Base-by-base conservation (phyloP, 768 basidiomycete genomes). In the Mycena amicta region DNA sequence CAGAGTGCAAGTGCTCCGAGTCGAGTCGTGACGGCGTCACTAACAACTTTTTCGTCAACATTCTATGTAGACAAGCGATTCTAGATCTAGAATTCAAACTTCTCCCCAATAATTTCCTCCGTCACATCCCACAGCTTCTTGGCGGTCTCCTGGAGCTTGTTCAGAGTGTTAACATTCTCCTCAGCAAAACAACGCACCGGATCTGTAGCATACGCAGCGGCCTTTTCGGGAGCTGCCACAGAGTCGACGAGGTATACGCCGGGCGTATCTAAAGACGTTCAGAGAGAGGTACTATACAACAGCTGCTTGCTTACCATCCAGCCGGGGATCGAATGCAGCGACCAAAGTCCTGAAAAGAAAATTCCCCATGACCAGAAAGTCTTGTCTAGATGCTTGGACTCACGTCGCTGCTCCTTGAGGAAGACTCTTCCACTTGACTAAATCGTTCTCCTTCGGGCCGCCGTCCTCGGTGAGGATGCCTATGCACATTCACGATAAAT, bases 401-500 rank as follows among this genome's bases (percentile, higher is more conserved):
- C 12, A 50, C 49, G 49, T 50, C 20, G 49, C 27, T 25, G 49
- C 49, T 18, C 58, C 62, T 45, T 63, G 52, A 0, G 62, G 30
- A 2, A 63, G 23, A 5, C 55, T 63, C 43, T 60, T 63, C 62
- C 58, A 63, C 0, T 55, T 39, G 5, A 59, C 27, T 2, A 20
- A 20, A 4, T 20, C 18, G 29, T 45, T 49, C 20, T 45, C 43
- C 22, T 56, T 56, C 5, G 57, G 55, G 6, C 47, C 52, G 2
- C 53, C 53, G 33, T 62, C 61, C 23, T 46, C 53, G 16, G 41
- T 53, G 33, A 62, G 47, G 27, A 59, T 45, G 22, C 52, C 57
- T 59, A 23, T 5, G 8, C 5, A 45, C 13, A 45, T 45, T 45
- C 20, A 45, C 8, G 8, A 18, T 8, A 8, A 8, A 37, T 8